Base-by-base conservation (phyloP, 768 basidiomycete species). In the Podaxis pistillaris region DNA sequence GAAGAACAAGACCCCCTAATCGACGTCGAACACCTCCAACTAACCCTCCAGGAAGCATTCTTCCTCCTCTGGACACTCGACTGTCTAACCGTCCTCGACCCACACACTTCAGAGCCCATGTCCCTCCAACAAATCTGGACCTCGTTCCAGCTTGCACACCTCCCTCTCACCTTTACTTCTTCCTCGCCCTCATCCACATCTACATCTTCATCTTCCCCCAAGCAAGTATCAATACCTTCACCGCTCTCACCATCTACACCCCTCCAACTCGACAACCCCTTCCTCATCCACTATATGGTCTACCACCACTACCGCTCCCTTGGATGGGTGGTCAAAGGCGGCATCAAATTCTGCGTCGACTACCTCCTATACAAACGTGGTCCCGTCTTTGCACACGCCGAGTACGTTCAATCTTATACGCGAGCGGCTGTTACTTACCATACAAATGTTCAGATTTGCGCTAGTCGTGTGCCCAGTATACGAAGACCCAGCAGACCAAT, bases 291-390 rank as follows among this genome's bases (percentile, higher is more conserved):
- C 69, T 99, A 98, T 68, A 86, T 89, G 54, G 86, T 86, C 2
- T 97, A 96, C 69, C 96, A 98, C 72, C 95, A 98, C 74, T 98
- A 91, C 71, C 86, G 96, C 15, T 94, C 95, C 3, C 82, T 98
- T 7, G 97, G 97, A 26, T 99, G 96, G 97, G 93, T 98, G 19
- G 88, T 97, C 65, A 94, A 95, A 74, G 86, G 88, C 30, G 97
- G 97, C 0, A 88, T 97, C 79, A 99, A 99, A 74, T 99, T 99
- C 75, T 98, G 96, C 68, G 91, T 90, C 41, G 97, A 99, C 70
- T 95, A 91, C 76, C 83, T 99, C 9, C 76, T 98, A 28, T 99
- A 99, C 74, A 95, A 93, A 68, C 85, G 92, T 12, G 97, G 97
- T 0, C 95, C 96, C 2, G 93, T 96, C 0, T 98, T 98, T 73